Percentiles rank a stretch among this genome's conserved stretches.
These are phyloP conservation scores for Myriosclerotinia duriaeana DNA, from an alignment of 2,329 filamentous ascomycete species.

Conservation along the genomic window DNA sequence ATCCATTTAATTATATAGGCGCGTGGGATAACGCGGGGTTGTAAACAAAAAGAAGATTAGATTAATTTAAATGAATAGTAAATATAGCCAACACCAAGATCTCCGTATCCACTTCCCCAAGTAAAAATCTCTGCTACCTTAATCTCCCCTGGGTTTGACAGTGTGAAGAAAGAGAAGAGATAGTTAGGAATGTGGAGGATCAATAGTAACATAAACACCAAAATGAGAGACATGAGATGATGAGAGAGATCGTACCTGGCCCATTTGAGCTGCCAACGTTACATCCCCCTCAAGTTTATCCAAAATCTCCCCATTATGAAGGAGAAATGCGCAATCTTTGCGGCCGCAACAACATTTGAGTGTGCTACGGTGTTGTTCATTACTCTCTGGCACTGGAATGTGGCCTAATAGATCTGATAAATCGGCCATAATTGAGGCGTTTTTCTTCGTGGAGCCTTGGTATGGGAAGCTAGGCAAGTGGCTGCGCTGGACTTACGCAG, in stretches of 20 bases:
- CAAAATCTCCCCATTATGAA: constrained; percentile 75
- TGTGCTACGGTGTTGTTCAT: constrained; percentile 16
- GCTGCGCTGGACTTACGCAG: constrained; percentile 14
- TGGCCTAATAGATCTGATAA: constrained; percentile 25
- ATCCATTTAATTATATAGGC: constrained; percentile 16
- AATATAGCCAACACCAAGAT: constrained; percentile 5
- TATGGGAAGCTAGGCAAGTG: constrained; percentile 7
- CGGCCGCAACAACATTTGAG: constrained; percentile 82
- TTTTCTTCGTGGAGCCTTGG: constrained; percentile 6
- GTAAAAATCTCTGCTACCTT: constrained; percentile 13
- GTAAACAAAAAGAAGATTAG: constrained; percentile 17
- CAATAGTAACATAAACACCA: constrained; percentile 27
- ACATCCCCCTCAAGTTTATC: constrained; percentile 85
- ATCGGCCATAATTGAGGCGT: constrained; percentile 12
- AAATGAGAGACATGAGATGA: constrained; percentile 33
- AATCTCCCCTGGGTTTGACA: constrained; percentile 14
- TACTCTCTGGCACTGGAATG: constrained; percentile 31
- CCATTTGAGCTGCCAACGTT: constrained; percentile 78
- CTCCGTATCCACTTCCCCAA: constrained; percentile 18
- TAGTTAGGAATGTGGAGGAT: constrained; percentile 17
- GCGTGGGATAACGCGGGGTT: constrained; percentile 16
- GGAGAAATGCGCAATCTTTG: constrained; percentile 73
- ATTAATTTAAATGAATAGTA: constrained; percentile 20
- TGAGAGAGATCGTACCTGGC: constrained; percentile 69
- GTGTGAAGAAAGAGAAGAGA: not conserved